These are phyloP conservation scores for Hsuehochloa calcarea DNA, from an alignment of 176 grass and related monocot genomes.

Conservation along the genomic window DNA sequence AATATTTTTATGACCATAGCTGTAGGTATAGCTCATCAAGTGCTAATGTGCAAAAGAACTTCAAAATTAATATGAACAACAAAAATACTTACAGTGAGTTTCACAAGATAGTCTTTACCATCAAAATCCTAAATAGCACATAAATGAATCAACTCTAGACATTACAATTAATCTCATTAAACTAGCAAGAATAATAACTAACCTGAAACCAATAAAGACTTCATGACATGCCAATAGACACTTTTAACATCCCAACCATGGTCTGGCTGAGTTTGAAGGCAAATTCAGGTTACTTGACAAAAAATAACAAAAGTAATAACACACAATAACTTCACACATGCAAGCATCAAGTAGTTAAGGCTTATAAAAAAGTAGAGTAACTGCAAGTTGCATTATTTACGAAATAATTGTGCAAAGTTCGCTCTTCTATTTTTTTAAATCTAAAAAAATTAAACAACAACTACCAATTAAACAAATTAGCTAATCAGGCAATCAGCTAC, in stretches of 20 bases:
- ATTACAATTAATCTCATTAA: constrained; percentile 27
- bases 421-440: too few species aligned
- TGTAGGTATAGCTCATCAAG: constrained; percentile 48
- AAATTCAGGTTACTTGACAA: constrained; percentile 57
- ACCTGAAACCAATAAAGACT: constrained; percentile 98
- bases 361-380: constrained; percentile 24
- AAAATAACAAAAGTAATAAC: constrained; percentile 33
- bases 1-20: constrained; percentile 98
- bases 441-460: too few species aligned
- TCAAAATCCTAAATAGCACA: constrained; percentile 61
- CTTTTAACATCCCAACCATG: constrained; percentile 99
- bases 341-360: constrained; percentile 21
- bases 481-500: too few species aligned
- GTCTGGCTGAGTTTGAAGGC: constrained; percentile 89
- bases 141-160: constrained; percentile 22
- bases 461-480: too few species aligned
- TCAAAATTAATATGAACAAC: constrained; percentile 12
- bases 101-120: constrained; percentile 97
- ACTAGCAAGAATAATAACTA: constrained; percentile 29
- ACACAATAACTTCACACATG: constrained; percentile 13
- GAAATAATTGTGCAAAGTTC: too few species aligned
- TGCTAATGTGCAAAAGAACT: constrained; percentile 18
- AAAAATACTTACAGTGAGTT: constrained; percentile 73
- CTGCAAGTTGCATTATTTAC: too few species aligned
- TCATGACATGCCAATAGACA: constrained; percentile 96